phyloP scores from a whole-genome alignment of 2,329 filamentous ascomycete genomes.

The Fusarium xylarioides region DNA sequence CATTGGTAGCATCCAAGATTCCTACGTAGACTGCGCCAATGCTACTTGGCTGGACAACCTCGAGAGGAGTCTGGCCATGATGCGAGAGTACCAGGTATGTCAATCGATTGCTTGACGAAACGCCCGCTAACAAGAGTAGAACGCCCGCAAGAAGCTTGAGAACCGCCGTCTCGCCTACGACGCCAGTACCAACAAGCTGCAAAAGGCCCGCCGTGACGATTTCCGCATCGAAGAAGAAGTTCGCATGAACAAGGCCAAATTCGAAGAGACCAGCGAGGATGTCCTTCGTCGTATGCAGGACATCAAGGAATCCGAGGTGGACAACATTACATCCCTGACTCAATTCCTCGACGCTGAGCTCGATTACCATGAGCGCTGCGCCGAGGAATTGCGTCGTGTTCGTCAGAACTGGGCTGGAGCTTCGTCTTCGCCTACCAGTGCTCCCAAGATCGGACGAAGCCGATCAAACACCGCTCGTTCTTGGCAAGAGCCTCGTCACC shows the following conservation, averaged over 20 bases:
- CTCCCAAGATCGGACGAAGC: slow-evolving; percentile 45
- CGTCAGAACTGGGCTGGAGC: slow-evolving; percentile 56
- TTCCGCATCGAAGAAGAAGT: slow-evolving; percentile 94
- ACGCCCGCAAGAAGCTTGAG: slow-evolving; percentile 93
- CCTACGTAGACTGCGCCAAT: slow-evolving; percentile 80
- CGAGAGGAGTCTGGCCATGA: slow-evolving; percentile 87
- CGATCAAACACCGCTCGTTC: slow-evolving; percentile 62
- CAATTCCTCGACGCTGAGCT: slow-evolving; percentile 89
- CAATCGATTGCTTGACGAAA: neutral
- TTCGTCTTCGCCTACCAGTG: slow-evolving; percentile 35
- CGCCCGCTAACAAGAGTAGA: slow-evolving; percentile 52
- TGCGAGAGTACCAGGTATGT: slow-evolving; percentile 95
- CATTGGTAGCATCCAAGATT: slow-evolving; percentile 85
- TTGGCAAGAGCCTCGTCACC: slow-evolving; percentile 50
- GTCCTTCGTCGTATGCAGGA: slow-evolving; percentile 94
- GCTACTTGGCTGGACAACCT: slow-evolving; percentile 90
- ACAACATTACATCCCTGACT: slow-evolving; percentile 81
- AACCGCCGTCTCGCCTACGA: slow-evolving; percentile 89
- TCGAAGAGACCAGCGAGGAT: slow-evolving; percentile 94
- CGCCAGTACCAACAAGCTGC: slow-evolving; percentile 86
- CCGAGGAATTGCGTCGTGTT: slow-evolving; percentile 76
- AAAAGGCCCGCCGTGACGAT: slow-evolving; percentile 93
- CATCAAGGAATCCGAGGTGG: slow-evolving; percentile 89
- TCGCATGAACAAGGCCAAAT: slow-evolving; percentile 90
- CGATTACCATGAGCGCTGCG: slow-evolving; percentile 89